Percentiles rank a stretch among this genome's conserved stretches.
Evolutionary conservation across 73 alveolate genomes (phyloP).

Genomic region (Paramecium sexaurelia): DNA sequence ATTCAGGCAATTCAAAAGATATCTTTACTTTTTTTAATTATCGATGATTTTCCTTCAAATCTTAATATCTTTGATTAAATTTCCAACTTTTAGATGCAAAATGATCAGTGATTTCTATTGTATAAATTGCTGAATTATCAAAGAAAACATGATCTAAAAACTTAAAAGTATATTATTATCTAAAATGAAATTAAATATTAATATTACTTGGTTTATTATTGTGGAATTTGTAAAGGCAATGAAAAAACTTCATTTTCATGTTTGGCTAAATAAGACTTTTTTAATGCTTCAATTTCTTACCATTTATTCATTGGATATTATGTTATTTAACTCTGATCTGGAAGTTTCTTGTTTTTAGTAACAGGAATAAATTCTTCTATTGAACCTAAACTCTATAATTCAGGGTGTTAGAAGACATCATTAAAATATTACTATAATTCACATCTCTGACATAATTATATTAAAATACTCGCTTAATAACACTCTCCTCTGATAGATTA

Average conservation of each 20-base stretch:
- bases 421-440: constrained; percentile 17
- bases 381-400: background rate
- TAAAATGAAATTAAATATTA: background rate
- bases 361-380: constrained; percentile 19
- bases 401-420: constrained; percentile 10
- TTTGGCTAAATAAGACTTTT: background rate
- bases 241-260: background rate
- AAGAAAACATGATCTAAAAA: background rate
- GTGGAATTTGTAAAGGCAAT: background rate
- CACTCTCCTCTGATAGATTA: constrained; percentile 1
- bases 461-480: constrained; percentile 3
- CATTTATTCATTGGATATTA: background rate
- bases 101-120: background rate
- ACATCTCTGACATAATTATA: background rate
- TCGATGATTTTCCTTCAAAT: constrained; percentile 5
- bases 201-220: background rate
- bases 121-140: background rate
- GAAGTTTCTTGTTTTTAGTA: background rate
- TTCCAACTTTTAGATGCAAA: background rate
- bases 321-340: background rate
- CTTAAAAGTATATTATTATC: background rate
- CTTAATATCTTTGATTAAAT: background rate
- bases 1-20: background rate
- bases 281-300: background rate
- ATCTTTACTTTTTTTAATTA: background rate